Conservation (phyloP, 192 early-diverging fungal genomes). For the Coemansia sp. region DNA sequence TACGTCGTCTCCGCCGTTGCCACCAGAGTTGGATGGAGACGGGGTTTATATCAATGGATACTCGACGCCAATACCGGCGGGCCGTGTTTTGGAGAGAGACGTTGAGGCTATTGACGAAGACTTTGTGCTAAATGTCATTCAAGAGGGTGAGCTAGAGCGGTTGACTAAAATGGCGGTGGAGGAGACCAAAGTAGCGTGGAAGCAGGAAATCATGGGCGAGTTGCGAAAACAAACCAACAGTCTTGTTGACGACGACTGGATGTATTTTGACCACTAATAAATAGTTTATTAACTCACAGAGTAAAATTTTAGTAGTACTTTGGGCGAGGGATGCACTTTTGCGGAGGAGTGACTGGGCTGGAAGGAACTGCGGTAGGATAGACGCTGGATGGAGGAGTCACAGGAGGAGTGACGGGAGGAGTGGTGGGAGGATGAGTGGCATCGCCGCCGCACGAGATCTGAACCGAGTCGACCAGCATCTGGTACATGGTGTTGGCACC, state of each 20-base stretch:
- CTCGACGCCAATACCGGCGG: slow-evolving; percentile 1
- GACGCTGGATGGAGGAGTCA: neutral
- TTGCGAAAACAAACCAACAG: slow-evolving; percentile 31
- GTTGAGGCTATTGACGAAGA: slow-evolving; percentile 26
- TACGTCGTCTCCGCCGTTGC: neutral
- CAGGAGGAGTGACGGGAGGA: slow-evolving; percentile 10
- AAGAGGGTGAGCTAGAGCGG: slow-evolving; percentile 45
- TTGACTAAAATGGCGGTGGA: slow-evolving; percentile 35
- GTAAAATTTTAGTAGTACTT: neutral
- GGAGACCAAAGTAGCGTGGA: slow-evolving; percentile 23
- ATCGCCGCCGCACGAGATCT: slow-evolving; percentile 53
- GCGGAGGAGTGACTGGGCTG: neutral
- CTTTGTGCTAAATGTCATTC: slow-evolving; percentile 43
- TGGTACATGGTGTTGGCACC: slow-evolving; percentile 43
- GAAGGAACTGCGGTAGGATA: neutral
- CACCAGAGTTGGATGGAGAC: neutral
- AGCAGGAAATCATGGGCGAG: slow-evolving; percentile 27
- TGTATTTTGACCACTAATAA: slow-evolving; percentile 12
- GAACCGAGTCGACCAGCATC: slow-evolving; percentile 60
- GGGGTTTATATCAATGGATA: neutral
- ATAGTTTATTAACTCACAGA: neutral
- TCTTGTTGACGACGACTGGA: slow-evolving; percentile 42
- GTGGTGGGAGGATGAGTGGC: slow-evolving; percentile 20
- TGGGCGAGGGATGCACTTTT: slow-evolving; percentile 35
- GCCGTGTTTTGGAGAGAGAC: neutral